A percentile compares a stretch with the other conserved stretches of the same genome.
Conservation (phyloP, 768 basidiomycete genomes). For the Kockovaella imperatae region DNA sequence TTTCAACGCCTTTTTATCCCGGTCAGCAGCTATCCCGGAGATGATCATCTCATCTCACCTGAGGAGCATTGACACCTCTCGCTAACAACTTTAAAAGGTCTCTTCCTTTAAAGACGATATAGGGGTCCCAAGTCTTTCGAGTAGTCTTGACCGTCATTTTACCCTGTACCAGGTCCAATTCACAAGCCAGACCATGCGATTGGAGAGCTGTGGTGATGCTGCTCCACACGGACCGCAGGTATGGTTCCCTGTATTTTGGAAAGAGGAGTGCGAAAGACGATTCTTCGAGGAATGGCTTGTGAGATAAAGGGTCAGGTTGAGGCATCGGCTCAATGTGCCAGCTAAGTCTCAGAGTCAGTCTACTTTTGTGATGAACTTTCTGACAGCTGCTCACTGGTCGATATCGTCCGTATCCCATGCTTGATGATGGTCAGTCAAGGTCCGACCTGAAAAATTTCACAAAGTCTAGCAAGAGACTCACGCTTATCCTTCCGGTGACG, state of each 20-base stretch:
- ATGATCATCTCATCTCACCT: conserved; percentile 14
- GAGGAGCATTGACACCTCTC: conserved; percentile 67
- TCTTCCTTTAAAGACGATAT: conserved; percentile 88
- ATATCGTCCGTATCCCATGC: conserved; percentile 99
- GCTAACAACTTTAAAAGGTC: conserved; percentile 93
- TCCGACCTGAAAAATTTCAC: too few species aligned
- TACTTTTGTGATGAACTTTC: background rate
- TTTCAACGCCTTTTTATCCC: conserved; percentile 56
- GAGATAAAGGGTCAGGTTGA: conserved; percentile 54
- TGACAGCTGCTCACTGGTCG: conserved; percentile 68
- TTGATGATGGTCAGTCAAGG: conserved; percentile 40
- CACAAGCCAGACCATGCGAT: conserved; percentile 63
- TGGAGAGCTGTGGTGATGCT: conserved; percentile 79
- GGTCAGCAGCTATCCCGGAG: background rate
- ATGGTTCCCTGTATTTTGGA: conserved; percentile 91
- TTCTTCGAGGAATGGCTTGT: conserved; percentile 69
- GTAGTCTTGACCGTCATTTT: conserved; percentile 97
- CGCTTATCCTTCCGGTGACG: conserved; percentile 90
- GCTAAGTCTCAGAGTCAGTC: conserved; percentile 42
- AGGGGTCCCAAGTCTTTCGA: conserved; percentile 93
- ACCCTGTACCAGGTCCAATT: conserved; percentile 88
- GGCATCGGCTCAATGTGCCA: conserved; percentile 84
- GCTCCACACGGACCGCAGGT: conserved; percentile 89
- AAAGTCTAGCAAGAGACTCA: conserved; percentile 47
- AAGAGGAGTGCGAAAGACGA: conserved; percentile 97